These are phyloP conservation scores for Brettanomyces custersianus DNA, from an alignment of 805 yeast genomes.

Conservation along the genomic window DNA sequence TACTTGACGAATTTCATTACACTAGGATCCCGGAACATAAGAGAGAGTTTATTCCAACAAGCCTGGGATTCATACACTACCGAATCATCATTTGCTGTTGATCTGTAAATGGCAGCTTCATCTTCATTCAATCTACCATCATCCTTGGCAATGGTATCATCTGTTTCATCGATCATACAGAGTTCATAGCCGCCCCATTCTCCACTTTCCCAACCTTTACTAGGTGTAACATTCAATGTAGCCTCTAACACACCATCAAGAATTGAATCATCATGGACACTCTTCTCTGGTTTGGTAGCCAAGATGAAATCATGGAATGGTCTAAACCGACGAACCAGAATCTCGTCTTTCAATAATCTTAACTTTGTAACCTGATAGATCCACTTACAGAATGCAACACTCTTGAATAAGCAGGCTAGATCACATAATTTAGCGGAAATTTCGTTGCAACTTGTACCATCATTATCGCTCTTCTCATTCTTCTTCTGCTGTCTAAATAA, in stretches of 20 bases:
- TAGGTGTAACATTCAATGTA: constrained; percentile 74
- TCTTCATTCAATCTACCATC: constrained; percentile 30
- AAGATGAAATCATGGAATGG: constrained; percentile 92
- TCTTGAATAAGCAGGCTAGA: constrained; percentile 49
- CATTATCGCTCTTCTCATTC: constrained; percentile 10
- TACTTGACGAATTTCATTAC: constrained; percentile 91
- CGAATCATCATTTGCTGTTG: constrained; percentile 59
- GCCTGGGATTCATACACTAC: constrained; percentile 77
- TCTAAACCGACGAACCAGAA: constrained; percentile 76
- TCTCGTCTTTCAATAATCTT: constrained; percentile 53
- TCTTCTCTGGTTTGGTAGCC: constrained; percentile 49
- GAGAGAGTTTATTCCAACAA: constrained; percentile 66
- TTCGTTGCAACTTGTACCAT: constrained; percentile 9
- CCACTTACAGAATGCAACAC: constrained; percentile 63
- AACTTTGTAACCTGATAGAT: constrained; percentile 53
- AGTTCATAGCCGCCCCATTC: constrained; percentile 92
- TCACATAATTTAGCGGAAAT: constrained; percentile 35
- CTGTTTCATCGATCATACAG: constrained; percentile 60
- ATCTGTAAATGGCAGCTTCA: constrained; percentile 80
- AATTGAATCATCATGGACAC: constrained; percentile 14
- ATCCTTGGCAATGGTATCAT: constrained; percentile 24
- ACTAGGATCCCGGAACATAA: constrained; percentile 75
- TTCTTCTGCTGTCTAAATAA: constrained; percentile 10
- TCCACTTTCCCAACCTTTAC: constrained; percentile 78
- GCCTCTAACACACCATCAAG: constrained; percentile 62